Conservation (phyloP, 345 rosid species). For the Salix arbutifolia region DNA sequence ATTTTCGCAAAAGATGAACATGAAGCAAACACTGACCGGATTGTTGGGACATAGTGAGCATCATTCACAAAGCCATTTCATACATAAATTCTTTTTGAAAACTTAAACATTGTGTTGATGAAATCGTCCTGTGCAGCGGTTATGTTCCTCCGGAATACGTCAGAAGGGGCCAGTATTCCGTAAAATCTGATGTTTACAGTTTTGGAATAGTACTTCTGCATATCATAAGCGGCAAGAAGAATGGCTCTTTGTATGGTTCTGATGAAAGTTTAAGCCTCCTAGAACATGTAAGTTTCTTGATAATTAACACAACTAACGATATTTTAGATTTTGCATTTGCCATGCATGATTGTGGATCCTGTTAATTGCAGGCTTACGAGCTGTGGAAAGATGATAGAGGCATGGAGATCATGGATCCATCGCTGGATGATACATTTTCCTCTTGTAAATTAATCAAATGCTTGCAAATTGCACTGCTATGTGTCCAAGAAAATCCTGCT, state of each 20-base stretch:
- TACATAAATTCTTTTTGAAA: no score
- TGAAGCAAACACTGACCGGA: constrained; percentile 35
- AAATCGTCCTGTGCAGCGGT: constrained; percentile 26
- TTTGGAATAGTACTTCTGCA: constrained; percentile 52
- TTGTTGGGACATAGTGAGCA: constrained; percentile 43
- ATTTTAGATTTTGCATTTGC: no score
- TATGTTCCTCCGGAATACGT: constrained; percentile 52
- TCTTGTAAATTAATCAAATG: constrained; percentile 19
- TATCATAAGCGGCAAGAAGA: constrained; percentile 44
- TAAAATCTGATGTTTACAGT: constrained; percentile 47
- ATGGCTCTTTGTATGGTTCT: constrained; percentile 22
- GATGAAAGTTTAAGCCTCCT: not conserved
- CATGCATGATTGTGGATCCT: not conserved
- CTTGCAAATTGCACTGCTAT: constrained; percentile 31
- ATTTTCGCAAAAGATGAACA: constrained; percentile 28
- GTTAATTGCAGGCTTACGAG: constrained; percentile 25
- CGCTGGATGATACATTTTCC: constrained; percentile 25
- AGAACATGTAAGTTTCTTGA: constrained; percentile 1
- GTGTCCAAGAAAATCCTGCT: constrained; percentile 28
- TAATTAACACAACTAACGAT: no score
- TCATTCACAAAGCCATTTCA: not conserved
- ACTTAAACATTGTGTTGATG: no score
- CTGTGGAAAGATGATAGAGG: constrained; percentile 19
- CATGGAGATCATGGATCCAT: constrained; percentile 26
- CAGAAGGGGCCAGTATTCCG: constrained; percentile 37